phyloP scores from a whole-genome alignment of 495 filamentous ascomycete genomes.

The Tuber microsphaerosporum region DNA sequence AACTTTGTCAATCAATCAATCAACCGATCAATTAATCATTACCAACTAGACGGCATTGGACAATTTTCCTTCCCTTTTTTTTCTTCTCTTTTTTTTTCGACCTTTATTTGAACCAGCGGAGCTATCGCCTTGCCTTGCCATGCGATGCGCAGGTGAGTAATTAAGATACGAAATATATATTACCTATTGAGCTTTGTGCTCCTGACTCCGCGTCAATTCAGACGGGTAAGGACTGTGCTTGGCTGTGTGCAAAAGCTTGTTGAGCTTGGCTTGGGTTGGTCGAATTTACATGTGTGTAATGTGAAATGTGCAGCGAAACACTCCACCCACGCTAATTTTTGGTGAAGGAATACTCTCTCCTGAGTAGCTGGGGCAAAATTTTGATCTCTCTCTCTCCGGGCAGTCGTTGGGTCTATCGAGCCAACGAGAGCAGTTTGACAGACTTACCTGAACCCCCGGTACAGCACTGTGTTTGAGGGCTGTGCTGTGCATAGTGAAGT shows the following conservation, averaged over 20 bases:
- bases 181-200: not conserved
- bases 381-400: not conserved
- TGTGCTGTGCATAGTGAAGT: not conserved
- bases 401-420: not conserved
- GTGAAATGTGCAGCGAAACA: no score
- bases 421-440: not conserved
- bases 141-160: not conserved
- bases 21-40: not conserved
- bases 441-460: not conserved
- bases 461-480: not conserved
- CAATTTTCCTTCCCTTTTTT: not conserved
- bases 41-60: not conserved
- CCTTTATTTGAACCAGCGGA: not conserved
- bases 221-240: not conserved
- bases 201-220: not conserved
- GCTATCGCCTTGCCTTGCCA: not conserved
- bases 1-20: not conserved
- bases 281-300: no score
- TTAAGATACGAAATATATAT: not conserved
- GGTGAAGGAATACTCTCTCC: not conserved
- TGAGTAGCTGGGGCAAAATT: not conserved
- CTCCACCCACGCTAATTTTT: no score
- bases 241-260: no score
- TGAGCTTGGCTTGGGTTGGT: no score
- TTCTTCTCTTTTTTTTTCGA: not conserved